Evolutionary conservation across 1,139 yeast species (phyloP), one percentile per base, ranked within the genome.

Genomic region (Meyerozyma guilliermondii): DNA sequence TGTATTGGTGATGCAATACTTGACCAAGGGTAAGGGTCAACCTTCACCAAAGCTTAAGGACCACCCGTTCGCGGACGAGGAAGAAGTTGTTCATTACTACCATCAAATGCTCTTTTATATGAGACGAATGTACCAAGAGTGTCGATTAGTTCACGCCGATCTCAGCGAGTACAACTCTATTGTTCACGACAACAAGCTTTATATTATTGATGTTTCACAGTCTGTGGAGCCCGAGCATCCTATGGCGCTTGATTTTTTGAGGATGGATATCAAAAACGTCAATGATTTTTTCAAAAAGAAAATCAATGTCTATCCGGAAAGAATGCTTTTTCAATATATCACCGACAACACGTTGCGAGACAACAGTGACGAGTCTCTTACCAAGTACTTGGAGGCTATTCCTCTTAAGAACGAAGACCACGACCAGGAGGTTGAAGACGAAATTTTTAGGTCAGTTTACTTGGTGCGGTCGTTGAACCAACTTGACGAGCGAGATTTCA

Each of bases 161-260:
- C 71, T 94, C 59, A 85, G 96, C 52, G 99, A 94, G 62, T 94
- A 94, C 66, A 94, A 94, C 59, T 78, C 89, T 1, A 86, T 94
- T 47, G 86, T 94, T 22, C 97, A 91, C 59, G 58, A 87, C n/a
- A 82, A 77, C 38, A 77, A 81, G 55, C 68, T 94, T 29, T 89
- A 86, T 63, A 87, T 94, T 46, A 87, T 94, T 53, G 99, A 94
- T 67, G 99, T 94, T 17, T 91, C 98, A 1, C 99, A 94, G 60
- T 83, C 95, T 30, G 98, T 94, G 23, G 98, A 94, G 60, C 98
- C 96, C 18, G 97, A 91, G 54, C 99, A 94, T 62, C 98, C 98
- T 6, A 89, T 88, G 87, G 87, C 96, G 37, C 71, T 92, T 47
- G 98, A 92, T 59, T 94, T 94, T 58, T 66, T 94, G 46, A 73